Evolutionary conservation across 108 stramenopile species (phyloP), one percentile per base, ranked within the genome.

Genomic region (Fistulifera pelliculosa): DNA sequence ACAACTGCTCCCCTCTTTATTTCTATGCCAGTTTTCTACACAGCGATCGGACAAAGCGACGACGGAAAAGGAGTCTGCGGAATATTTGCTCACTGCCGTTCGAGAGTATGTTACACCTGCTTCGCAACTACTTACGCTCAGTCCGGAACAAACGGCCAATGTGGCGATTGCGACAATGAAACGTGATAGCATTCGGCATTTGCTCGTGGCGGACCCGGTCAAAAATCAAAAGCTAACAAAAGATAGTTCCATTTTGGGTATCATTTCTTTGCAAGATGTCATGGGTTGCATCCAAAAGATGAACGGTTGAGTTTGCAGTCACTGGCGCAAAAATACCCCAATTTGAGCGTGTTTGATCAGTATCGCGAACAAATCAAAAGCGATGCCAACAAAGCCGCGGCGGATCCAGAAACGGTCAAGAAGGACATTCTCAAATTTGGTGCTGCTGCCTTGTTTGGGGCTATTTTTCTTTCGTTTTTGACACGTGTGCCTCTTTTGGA

Each of bases 231-330:
- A 59, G 23, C 31, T 41, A 21, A 61, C 62, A 18, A 27, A 66
- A 14, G 38, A 40, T 0, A 52, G 52, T 7, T 38, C 54, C 13
- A 65, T 93, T 35, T 17, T 52, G 8, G 92, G 85, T 12, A 84
- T 93, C 31, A 68, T 90, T 45, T 79, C 65, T 47, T 81, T 93
- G 85, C 80, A 83, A 66, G 84, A 80, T 56, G 76, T 93, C 42
- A 85, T 93, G 75, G 50, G 61, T 1, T 53, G 76, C 17, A 69
- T 93, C 41, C 87, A 88, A 73, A 64, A 40, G 92, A 93, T 56
- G 87, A 93, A 58, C 69, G 85, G 12, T 44, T 83, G 2, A 80
- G 77, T 51, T 70, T 79, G 28, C 62, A 75, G 23, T 67, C 69
- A n/a, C 42, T 92, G 38, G 60, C 73, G 8, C 43, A 68, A 56